phyloP scores from a whole-genome alignment of 495 filamentous ascomycete species.

The Penicillium samsonianum region DNA sequence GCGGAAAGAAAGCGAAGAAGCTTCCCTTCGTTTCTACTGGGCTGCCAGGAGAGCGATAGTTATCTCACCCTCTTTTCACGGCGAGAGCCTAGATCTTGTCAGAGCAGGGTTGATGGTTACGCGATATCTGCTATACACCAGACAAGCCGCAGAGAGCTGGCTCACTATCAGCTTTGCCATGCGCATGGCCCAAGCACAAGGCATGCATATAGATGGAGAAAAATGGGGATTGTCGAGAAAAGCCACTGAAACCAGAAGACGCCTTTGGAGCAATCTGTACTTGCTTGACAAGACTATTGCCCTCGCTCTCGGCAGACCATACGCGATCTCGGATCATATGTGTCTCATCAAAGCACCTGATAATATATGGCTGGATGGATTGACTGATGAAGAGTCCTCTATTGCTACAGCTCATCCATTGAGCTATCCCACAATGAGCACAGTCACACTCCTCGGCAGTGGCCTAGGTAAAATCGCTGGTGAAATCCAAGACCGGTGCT shows the following conservation, averaged over 20 bases:
- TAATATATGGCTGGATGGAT: slow-evolving; percentile 19
- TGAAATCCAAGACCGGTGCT: slow-evolving; percentile 22
- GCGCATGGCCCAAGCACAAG: slow-evolving; percentile 23
- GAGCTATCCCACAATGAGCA: slow-evolving; percentile 15
- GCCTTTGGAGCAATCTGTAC: slow-evolving; percentile 20
- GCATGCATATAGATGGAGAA: slow-evolving; percentile 23
- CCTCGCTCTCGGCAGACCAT: slow-evolving; percentile 21
- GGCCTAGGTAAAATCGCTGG: slow-evolving; percentile 19
- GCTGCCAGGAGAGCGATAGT: slow-evolving; percentile 21
- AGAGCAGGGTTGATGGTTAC: slow-evolving; percentile 22
- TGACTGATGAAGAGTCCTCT: slow-evolving; percentile 18
- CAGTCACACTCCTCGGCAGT: slow-evolving; percentile 12
- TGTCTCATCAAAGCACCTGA: slow-evolving; percentile 20
- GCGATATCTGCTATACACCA: slow-evolving; percentile 19
- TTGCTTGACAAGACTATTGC: slow-evolving; percentile 22
- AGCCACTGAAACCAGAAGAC: slow-evolving; percentile 16
- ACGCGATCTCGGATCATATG: slow-evolving; percentile 23
- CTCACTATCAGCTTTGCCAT: slow-evolving; percentile 22
- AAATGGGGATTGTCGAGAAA: slow-evolving; percentile 20
- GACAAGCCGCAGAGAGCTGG: slow-evolving; percentile 21
- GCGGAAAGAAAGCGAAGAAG: slow-evolving; percentile 21
- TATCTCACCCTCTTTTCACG: slow-evolving; percentile 22
- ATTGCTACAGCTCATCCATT: not conserved
- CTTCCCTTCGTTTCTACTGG: slow-evolving; percentile 22
- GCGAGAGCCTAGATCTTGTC: slow-evolving; percentile 22